These are phyloP conservation scores for Danielia oregonensis DNA, from an alignment of 805 yeast genomes.

Conservation along the genomic window DNA sequence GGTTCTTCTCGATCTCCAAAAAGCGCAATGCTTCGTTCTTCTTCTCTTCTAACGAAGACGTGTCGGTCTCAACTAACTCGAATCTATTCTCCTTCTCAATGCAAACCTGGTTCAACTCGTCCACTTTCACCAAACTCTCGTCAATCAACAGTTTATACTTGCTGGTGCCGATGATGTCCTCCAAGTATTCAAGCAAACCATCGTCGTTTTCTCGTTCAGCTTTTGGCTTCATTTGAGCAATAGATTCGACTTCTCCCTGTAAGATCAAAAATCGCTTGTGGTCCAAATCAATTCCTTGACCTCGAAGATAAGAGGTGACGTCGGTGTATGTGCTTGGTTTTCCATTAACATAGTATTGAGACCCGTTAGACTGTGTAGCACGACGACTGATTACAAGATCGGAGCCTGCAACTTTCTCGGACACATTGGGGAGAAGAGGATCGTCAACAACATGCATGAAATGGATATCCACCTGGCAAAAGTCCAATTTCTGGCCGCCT, in stretches of 20 bases:
- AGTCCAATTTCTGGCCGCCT: constrained; percentile 49
- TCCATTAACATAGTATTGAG: constrained; percentile 74
- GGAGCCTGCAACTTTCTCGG: constrained; percentile 47
- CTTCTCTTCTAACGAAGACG: constrained; percentile 57
- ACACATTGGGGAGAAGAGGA: constrained; percentile 25
- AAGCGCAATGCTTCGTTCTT: constrained; percentile 68
- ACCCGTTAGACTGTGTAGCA: constrained; percentile 72
- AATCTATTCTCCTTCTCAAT: constrained; percentile 77
- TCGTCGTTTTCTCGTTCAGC: constrained; percentile 92
- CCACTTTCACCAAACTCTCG: constrained; percentile 54
- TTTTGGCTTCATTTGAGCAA: constrained; percentile 98
- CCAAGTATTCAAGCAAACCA: constrained; percentile 89
- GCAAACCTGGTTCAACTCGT: constrained; percentile 74
- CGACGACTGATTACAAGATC: constrained; percentile 72
- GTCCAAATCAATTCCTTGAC: constrained; percentile 87
- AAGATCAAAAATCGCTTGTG: constrained; percentile 91
- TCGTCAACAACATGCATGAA: constrained; percentile 74
- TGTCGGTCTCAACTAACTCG: constrained; percentile 75
- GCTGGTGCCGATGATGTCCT: constrained; percentile 95
- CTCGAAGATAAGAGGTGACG: constrained; percentile 70
- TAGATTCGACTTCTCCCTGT: constrained; percentile 98
- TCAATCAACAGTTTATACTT: constrained; percentile 77
- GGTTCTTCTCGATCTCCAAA: constrained; percentile 59
- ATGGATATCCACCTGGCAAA: constrained; percentile 88
- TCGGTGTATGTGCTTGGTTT: constrained; percentile 68